A percentile compares a stretch with the other conserved stretches of the same genome.
phyloP scores from a whole-genome alignment of 768 basidiomycete species.

The Dioszegia hungarica region DNA sequence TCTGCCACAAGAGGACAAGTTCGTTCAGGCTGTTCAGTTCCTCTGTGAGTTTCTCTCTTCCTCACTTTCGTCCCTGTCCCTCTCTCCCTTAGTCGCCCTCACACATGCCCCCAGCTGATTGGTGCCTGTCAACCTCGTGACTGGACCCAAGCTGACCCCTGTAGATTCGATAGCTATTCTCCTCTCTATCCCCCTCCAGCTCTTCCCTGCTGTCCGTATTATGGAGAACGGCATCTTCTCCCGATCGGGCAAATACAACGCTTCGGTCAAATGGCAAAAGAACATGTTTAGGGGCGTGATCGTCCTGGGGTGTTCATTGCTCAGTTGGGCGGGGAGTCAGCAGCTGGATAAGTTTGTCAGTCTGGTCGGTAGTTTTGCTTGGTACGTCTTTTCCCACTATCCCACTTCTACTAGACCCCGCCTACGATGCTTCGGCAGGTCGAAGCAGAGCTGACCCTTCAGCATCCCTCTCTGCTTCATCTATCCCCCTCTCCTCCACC shows the following conservation, averaged over 20 bases:
- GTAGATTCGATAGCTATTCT: conserved; percentile 76
- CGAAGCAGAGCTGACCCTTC: not conserved
- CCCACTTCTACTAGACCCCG: not conserved
- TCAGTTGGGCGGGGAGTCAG: conserved; percentile 70
- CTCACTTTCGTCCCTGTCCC: not conserved
- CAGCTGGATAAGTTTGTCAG: conserved; percentile 96
- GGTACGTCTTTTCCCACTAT: conserved; percentile 55
- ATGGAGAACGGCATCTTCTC: conserved; percentile 93
- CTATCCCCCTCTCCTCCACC: conserved; percentile 89
- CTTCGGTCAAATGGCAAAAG: conserved; percentile 89
- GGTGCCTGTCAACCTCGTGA: too few relatives aligned
- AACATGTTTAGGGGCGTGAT: conserved; percentile 56
- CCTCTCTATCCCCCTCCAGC: conserved; percentile 79
- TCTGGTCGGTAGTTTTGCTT: conserved; percentile 88
- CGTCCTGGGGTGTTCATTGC: conserved; percentile 66
- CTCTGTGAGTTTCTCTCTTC: conserved; percentile 17
- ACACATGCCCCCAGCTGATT: too few relatives aligned
- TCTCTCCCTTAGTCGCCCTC: too few relatives aligned
- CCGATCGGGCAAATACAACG: conserved; percentile 70
- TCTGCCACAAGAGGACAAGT: conserved; percentile 71
- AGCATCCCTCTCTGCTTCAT: conserved; percentile 91
- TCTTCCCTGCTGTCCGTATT: conserved; percentile 96
- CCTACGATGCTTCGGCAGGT: not conserved
- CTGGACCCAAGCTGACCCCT: conserved; percentile 54
- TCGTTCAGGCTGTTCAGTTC: conserved; percentile 72